phyloP scores from a whole-genome alignment of 2,329 filamentous ascomycete species.

The Aspergillus texensis region DNA sequence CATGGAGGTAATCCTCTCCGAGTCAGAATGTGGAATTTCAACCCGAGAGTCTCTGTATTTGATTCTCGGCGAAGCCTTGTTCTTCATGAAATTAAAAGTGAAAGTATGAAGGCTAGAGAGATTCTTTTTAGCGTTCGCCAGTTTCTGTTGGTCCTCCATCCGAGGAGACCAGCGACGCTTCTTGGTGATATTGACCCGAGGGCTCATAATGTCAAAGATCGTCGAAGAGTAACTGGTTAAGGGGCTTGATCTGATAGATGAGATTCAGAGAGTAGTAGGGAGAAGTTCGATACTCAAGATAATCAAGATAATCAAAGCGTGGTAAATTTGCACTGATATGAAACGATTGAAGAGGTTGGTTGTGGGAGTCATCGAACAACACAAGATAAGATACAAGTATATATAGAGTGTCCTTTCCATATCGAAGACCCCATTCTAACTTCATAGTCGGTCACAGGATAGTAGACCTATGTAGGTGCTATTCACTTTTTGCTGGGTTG shows the following conservation, averaged over 20 bases:
- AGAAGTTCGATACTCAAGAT: not conserved
- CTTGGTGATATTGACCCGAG: not conserved
- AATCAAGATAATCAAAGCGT: not conserved
- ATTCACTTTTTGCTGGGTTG: not conserved
- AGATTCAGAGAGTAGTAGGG: not conserved
- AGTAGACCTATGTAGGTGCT: not conserved
- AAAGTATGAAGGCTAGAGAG: not conserved
- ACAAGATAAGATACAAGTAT: not conserved
- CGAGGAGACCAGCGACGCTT: not conserved
- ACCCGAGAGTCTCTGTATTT: not conserved
- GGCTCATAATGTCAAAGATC: not conserved
- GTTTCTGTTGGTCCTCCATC: not conserved
- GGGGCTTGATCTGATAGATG: not conserved
- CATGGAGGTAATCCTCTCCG: not conserved
- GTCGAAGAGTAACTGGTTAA: not conserved
- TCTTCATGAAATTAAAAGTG: not conserved
- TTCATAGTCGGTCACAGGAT: not conserved
- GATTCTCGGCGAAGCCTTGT: not conserved
- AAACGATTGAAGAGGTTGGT: not conserved
- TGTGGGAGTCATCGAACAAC: not conserved
- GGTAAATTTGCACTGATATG: not conserved
- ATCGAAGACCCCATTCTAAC: not conserved
- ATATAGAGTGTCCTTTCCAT: not conserved
- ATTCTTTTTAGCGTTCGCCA: not conserved
- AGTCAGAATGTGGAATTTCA: not conserved